Base-by-base conservation (phyloP, 2,329 filamentous ascomycete species). In the Biscogniauxia sp. region DNA sequence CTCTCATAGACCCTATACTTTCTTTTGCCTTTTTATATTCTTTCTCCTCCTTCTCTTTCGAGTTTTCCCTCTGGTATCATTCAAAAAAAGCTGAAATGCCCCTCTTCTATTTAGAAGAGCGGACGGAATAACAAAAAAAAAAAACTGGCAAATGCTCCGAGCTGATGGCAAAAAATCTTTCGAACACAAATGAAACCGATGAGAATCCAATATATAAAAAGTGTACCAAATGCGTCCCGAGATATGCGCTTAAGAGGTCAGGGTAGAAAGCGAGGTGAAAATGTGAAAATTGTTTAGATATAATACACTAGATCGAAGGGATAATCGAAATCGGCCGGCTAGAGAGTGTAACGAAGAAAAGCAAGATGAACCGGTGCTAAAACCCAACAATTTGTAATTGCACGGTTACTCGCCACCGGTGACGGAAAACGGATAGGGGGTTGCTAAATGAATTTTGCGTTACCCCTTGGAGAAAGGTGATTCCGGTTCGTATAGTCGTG, bases 401-500 rank as follows among this genome's bases (percentile, higher is more conserved):
- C 20, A 49, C 54, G 56, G 50, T 54, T 49, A 54, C 50, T 55
- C 58, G 25, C 52, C 51, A 49, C 23, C 28, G 11, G 41, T 55
- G 58, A 50, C 45, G 56, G 45, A 53, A 17, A 41, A 25, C 45
- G 32, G 51, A 49, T 45, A 57, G 19, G 28, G 56, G 32, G 26
- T 32, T n/a, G 28, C 28, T 32, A 28, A 57, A 37, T 32, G 50
- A 57, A 37, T 32, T 65, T 54, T 54, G 58, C 56, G 37, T 45
- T 45, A n/a, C 15, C 37, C 37, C n/a, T 45, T n/a, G 37, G n/a
- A 45, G 37, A 45, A 45, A 45, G 37, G 37, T n/a, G 37, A 45
- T 45, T 45, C 37, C 37, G 37, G 37, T 45, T 66, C 63, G 58
- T 66, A 63, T 58, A 64, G 62, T 67, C 64, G 56, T 66, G 61